Evolutionary conservation across 2,329 filamentous ascomycete species (phyloP).

Genomic region (Fusarium sp.): DNA sequence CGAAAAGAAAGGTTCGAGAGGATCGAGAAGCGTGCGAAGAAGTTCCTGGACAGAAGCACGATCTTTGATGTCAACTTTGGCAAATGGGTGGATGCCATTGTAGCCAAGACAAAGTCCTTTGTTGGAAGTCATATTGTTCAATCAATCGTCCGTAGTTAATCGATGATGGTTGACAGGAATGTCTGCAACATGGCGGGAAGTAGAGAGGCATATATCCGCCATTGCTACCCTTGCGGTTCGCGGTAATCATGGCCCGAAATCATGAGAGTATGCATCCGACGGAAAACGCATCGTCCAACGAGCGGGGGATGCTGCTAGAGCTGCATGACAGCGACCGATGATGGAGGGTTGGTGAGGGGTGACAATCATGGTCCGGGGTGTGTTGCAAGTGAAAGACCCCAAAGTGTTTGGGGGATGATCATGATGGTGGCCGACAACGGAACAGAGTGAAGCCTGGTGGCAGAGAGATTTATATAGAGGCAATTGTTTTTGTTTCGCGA

Average conservation of each 20-base stretch:
- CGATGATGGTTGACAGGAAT: not conserved
- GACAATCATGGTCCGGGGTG: not conserved
- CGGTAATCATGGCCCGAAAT: conserved; percentile 16
- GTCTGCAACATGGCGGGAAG: not conserved
- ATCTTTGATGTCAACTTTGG: conserved; percentile 60
- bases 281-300: conserved; percentile 2
- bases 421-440: conserved; percentile 8
- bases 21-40: conserved; percentile 73
- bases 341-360: conserved; percentile 31
- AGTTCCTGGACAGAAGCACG: conserved; percentile 69
- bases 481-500: not conserved
- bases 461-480: not conserved
- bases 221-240: conserved; percentile 14
- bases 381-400: conserved; percentile 19
- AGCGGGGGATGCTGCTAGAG: conserved; percentile 11
- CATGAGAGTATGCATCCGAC: conserved; percentile 7
- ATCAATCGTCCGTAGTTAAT: not conserved
- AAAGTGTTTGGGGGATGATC: conserved; percentile 30
- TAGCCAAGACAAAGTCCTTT: conserved; percentile 58
- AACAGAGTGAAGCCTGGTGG: not conserved
- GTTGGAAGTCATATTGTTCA: conserved; percentile 29
- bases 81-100: conserved; percentile 65
- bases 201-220: conserved; percentile 8
- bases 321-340: conserved; percentile 19
- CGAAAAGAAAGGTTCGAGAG: conserved; percentile 78